These are phyloP conservation scores for Cystofilobasidium macerans DNA, from an alignment of 768 basidiomycete genomes.

Conservation along the genomic window DNA sequence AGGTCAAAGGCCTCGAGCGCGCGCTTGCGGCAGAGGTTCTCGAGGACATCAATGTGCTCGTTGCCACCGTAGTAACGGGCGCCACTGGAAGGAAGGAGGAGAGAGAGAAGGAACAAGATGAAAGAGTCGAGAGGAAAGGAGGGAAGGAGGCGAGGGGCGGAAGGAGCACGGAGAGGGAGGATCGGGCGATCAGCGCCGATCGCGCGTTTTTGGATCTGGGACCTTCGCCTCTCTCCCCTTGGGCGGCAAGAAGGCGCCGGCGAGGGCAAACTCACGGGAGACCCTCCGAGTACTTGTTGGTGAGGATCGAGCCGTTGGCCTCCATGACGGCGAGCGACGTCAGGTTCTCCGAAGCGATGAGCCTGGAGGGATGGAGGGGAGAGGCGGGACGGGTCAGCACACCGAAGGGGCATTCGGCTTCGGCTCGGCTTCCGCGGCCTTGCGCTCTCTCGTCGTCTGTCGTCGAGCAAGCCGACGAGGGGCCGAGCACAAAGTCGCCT, in stretches of 20 bases:
- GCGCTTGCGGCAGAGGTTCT: slow-evolving; percentile 84
- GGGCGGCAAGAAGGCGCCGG: too few relatives aligned
- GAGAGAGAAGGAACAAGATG: neutral
- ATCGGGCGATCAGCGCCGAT: too few relatives aligned
- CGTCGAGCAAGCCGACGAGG: slow-evolving; percentile 4
- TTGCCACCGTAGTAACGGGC: slow-evolving; percentile 97
- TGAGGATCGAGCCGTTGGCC: slow-evolving; percentile 95
- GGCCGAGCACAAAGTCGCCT: neutral
- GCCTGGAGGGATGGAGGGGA: neutral
- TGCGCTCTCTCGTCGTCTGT: too few relatives aligned
- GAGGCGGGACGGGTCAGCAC: neutral
- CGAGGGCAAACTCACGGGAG: slow-evolving; percentile 61
- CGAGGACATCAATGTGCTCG: slow-evolving; percentile 94
- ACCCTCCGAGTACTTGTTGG: slow-evolving; percentile 97
- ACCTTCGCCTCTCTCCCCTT: too few relatives aligned
- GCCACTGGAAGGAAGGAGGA: slow-evolving; percentile 35
- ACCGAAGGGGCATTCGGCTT: too few relatives aligned
- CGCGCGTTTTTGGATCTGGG: too few relatives aligned
- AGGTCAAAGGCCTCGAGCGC: slow-evolving; percentile 93
- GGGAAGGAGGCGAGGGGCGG: too few relatives aligned
- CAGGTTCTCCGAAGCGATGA: slow-evolving; percentile 56
- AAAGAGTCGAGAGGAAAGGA: too few relatives aligned
- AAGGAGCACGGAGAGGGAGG: too few relatives aligned
- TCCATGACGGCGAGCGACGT: slow-evolving; percentile 93
- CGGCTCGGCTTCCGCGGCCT: too few relatives aligned